A percentile compares a stretch with the other conserved stretches of the same genome.
Evolutionary conservation across 805 yeast species (phyloP).

Genomic region (Metschnikowia chrysomelidarum): DNA sequence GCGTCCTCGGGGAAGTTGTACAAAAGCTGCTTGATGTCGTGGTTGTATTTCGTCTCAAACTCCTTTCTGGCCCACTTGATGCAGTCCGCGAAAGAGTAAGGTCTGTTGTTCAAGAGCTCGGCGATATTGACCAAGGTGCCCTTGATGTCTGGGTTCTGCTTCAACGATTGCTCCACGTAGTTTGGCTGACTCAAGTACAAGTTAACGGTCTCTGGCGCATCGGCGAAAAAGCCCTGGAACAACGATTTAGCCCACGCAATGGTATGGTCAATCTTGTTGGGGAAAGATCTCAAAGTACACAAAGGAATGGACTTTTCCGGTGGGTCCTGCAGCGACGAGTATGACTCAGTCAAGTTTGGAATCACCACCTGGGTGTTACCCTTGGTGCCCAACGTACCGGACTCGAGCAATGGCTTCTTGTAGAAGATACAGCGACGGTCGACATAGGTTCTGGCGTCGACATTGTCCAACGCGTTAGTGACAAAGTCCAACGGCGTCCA

Average conservation of each 20-base stretch:
- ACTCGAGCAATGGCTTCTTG: slow-evolving; percentile 87
- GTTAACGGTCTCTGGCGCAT: slow-evolving; percentile 92
- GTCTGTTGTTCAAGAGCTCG: slow-evolving; percentile 74
- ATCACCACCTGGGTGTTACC: slow-evolving; percentile 97
- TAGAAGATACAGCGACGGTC: slow-evolving; percentile 95
- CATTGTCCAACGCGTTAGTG: slow-evolving; percentile 95
- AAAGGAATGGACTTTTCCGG: slow-evolving; percentile 97
- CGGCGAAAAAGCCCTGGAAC: slow-evolving; percentile 88
- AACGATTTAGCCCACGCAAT: slow-evolving; percentile 98
- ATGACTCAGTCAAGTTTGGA: slow-evolving; percentile 92
- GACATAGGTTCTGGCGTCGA: slow-evolving; percentile 96
- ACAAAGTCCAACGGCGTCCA: slow-evolving; percentile 86
- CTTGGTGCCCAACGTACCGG: slow-evolving; percentile 97
- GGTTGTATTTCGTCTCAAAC: slow-evolving; percentile 79
- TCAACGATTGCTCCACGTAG: slow-evolving; percentile 86
- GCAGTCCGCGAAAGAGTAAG: slow-evolving; percentile 89
- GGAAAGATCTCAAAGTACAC: slow-evolving; percentile 96
- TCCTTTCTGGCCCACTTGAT: slow-evolving; percentile 91
- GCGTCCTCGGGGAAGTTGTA: slow-evolving; percentile 96
- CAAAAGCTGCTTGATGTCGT: slow-evolving; percentile 85
- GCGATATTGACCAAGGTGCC: slow-evolving; percentile 80
- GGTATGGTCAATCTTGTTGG: slow-evolving; percentile 96
- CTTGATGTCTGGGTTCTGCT: slow-evolving; percentile 89
- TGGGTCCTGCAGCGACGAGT: slow-evolving; percentile 95
- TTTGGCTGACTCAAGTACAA: slow-evolving; percentile 87